phyloP scores from a whole-genome alignment of 2,329 filamentous ascomycete species.

The Tolypocladium nubicola region DNA sequence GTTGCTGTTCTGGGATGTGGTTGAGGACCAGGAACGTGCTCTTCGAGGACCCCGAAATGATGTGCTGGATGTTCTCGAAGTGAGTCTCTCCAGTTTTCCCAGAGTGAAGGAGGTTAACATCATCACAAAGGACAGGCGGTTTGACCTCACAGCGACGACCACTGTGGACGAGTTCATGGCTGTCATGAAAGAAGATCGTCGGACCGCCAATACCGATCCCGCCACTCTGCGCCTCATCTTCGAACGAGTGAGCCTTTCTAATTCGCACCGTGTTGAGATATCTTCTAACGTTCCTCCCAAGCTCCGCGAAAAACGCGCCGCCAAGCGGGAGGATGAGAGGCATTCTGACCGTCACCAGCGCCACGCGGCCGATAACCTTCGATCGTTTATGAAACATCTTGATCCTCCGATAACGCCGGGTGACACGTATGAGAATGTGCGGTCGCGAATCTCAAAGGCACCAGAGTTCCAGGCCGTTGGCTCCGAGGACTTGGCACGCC shows the following conservation, averaged over 20 bases:
- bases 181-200: slow-evolving; percentile 74
- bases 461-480: slow-evolving; percentile 77
- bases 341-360: slow-evolving; percentile 79
- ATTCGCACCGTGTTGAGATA: neutral
- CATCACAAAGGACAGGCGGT: slow-evolving; percentile 66
- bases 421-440: slow-evolving; percentile 86
- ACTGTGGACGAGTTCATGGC: slow-evolving; percentile 79
- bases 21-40: slow-evolving; percentile 89
- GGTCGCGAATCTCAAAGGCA: slow-evolving; percentile 64
- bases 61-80: slow-evolving; percentile 80
- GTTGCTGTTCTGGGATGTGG: slow-evolving; percentile 90
- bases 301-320: slow-evolving; percentile 78
- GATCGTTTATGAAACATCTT: slow-evolving; percentile 78
- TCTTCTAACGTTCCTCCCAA: slow-evolving; percentile 17
- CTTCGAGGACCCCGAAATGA: slow-evolving; percentile 72
- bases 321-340: slow-evolving; percentile 75
- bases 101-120: neutral
- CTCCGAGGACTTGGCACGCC: slow-evolving; percentile 71
- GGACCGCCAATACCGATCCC: slow-evolving; percentile 76
- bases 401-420: slow-evolving; percentile 69
- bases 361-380: slow-evolving; percentile 71
- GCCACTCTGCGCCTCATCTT: slow-evolving; percentile 75
- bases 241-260: slow-evolving; percentile 49
- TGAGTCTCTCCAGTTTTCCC: slow-evolving; percentile 33
- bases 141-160: slow-evolving; percentile 79